phyloP scores from a whole-genome alignment of 2,329 filamentous ascomycete genomes.

The Microdochium paspali region DNA sequence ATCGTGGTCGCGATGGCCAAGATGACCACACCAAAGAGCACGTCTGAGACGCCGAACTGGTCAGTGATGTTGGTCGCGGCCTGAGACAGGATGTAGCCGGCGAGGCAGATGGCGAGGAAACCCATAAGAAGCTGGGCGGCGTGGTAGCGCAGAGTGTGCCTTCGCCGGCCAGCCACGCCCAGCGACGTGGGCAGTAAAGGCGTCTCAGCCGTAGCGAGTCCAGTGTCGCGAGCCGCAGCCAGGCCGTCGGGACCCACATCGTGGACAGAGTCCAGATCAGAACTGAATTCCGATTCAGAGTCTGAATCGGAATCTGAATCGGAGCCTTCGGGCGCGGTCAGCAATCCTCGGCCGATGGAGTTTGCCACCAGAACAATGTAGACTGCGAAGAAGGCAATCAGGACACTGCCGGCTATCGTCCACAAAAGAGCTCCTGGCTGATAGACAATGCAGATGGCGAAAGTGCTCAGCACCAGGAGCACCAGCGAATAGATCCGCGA shows the following conservation, averaged over 20 bases:
- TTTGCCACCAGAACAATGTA: conserved; percentile 33
- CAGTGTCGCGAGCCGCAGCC: background rate
- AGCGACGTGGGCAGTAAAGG: background rate
- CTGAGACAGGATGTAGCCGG: conserved; percentile 39
- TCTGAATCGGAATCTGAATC: conserved; percentile 19
- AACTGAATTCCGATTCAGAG: conserved; percentile 13
- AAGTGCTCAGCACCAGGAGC: conserved; percentile 30
- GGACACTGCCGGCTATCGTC: conserved; percentile 27
- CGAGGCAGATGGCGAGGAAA: conserved; percentile 32
- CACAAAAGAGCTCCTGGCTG: conserved; percentile 8
- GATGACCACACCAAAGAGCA: conserved; percentile 35
- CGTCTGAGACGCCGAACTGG: conserved; percentile 30
- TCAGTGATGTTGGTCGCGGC: conserved; percentile 31
- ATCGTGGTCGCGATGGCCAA: conserved; percentile 42
- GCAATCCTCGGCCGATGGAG: conserved; percentile 32
- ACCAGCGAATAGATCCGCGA: conserved; percentile 35
- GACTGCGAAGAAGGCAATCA: conserved; percentile 22
- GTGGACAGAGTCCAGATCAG: conserved; percentile 11
- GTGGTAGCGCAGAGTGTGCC: conserved; percentile 7
- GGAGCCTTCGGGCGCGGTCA: conserved; percentile 26
- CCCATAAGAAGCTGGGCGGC: conserved; percentile 29
- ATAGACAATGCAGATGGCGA: conserved; percentile 23
- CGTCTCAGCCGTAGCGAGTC: background rate
- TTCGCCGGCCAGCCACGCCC: background rate
- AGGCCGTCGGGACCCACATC: background rate